Conservation (phyloP, 441 rosid species). For the Mallotus repandus region DNA sequence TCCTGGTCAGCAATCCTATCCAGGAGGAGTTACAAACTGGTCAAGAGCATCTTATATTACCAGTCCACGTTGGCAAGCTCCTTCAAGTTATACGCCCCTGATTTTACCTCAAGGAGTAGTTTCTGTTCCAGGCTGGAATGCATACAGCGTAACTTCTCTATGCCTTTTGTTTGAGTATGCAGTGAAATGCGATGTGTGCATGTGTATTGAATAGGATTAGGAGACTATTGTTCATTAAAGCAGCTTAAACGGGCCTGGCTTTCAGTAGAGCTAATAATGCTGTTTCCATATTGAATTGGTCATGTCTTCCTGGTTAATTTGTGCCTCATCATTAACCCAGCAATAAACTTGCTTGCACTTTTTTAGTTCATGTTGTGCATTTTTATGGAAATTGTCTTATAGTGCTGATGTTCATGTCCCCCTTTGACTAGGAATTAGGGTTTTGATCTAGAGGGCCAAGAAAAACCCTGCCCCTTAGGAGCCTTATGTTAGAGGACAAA, state of each 20-base stretch:
- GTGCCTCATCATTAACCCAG: background rate
- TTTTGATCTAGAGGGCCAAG: background rate
- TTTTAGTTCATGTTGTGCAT: background rate
- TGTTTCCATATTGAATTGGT: slow-evolving; percentile 7
- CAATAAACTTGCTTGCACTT: background rate
- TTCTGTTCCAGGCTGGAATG: slow-evolving; percentile 92
- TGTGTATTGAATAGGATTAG: background rate
- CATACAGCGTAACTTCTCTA: slow-evolving; percentile 69
- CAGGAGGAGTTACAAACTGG: slow-evolving; percentile 75
- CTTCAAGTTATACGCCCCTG: slow-evolving; percentile 78
- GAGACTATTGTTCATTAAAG: background rate
- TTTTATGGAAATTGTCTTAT: background rate
- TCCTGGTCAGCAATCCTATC: slow-evolving; percentile 77
- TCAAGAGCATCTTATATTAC: slow-evolving; percentile 87
- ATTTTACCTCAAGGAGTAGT: slow-evolving; percentile 92
- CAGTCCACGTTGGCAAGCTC: slow-evolving; percentile 98
- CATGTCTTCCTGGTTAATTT: background rate
- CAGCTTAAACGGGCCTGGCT: background rate
- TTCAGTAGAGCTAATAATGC: background rate
- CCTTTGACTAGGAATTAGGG: background rate
- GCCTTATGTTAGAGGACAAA: background rate
- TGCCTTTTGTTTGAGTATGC: slow-evolving; percentile 17
- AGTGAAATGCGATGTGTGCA: slow-evolving; percentile 4
- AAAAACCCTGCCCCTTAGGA: background rate
- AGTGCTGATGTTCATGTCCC: background rate